Evolutionary conservation across 2,329 filamentous ascomycete genomes (phyloP), one percentile per base, ranked within the genome.

Genomic region (Cylindrodendrum hubeiense): DNA sequence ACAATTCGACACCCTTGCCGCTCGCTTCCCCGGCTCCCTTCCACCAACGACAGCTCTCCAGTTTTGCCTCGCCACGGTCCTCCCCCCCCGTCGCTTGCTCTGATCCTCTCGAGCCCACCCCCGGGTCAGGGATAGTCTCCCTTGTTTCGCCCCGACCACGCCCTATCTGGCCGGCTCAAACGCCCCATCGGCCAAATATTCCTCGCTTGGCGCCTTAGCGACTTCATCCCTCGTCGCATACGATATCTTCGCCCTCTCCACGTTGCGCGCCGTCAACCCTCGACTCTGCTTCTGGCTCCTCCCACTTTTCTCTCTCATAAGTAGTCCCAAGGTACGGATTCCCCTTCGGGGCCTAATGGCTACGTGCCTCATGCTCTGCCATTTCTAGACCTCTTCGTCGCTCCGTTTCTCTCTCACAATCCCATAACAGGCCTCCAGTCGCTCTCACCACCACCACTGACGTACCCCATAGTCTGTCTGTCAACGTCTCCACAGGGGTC

Each of bases 101-200:
- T 70, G 67, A 72, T 63, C 63, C 65, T 61, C 58, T 63, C 53
- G 30, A 67, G 59, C 41, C 59, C 41, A 61, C 55, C 55, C 68
- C 63, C 51, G 61, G 55, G 63, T 57, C 72, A 75, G 67, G 72
- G 71, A 74, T 71, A 60, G 26, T 59, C 59, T 72, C 71, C 71
- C 72, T 74, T 72, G 71, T 71, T 73, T 72, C 68, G 65, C 71
- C 70, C 68, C 68, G 64, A 47, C 62, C 67, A 53, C 67, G 58
- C 65, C 61, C 69, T 70, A 71, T 68, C 71, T 74, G 67, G 65
- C 47, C 64, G 64, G 65, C 69, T 68, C 72, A 69, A 70, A 73
- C 72, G 61, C 68, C 67, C 71, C 71, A 74, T 69, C 68, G 63
- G 68, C 65, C 72, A 74, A 74, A 75, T 75, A 74, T 64, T 69